A percentile compares a stretch with the other conserved stretches of the same genome.
Conservation (phyloP, 208 protist genomes). For the Tritrichomonas musculus region DNA sequence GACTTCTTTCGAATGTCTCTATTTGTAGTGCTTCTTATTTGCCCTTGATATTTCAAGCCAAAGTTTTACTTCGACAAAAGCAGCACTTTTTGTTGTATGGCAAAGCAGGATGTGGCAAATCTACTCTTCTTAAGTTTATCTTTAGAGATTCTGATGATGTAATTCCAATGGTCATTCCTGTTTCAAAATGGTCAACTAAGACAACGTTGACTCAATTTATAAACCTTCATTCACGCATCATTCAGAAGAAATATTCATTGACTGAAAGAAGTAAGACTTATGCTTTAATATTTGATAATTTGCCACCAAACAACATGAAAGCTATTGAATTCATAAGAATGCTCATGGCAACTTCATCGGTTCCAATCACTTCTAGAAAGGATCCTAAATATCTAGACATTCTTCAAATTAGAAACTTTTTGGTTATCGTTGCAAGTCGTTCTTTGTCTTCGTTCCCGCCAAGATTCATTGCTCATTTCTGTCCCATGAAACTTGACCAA, state of each 20-base stretch:
- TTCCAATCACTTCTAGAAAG: neutral
- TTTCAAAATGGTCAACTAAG: neutral
- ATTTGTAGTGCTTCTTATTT: constrained; percentile 19
- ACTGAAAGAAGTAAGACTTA: neutral
- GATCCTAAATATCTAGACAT: neutral
- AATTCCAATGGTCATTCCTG: neutral
- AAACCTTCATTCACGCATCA: neutral
- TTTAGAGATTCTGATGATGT: neutral
- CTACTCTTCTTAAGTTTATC: neutral
- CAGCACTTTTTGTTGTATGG: neutral
- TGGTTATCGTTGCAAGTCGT: neutral
- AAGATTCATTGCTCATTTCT: neutral
- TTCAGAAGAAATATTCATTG: neutral
- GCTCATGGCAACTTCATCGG: neutral
- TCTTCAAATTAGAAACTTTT: neutral
- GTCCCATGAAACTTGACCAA: neutral
- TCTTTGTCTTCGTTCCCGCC: neutral
- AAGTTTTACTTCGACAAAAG: neutral
- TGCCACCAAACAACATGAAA: neutral
- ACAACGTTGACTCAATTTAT: neutral
- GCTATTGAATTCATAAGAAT: constrained; percentile 12
- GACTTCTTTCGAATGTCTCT: neutral
- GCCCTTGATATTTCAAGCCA: neutral
- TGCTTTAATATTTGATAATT: constrained; percentile 30
- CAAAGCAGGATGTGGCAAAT: neutral